These are phyloP conservation scores for Tetracladium maxilliforme DNA, from an alignment of 2,329 filamentous ascomycete species.

Conservation along the genomic window DNA sequence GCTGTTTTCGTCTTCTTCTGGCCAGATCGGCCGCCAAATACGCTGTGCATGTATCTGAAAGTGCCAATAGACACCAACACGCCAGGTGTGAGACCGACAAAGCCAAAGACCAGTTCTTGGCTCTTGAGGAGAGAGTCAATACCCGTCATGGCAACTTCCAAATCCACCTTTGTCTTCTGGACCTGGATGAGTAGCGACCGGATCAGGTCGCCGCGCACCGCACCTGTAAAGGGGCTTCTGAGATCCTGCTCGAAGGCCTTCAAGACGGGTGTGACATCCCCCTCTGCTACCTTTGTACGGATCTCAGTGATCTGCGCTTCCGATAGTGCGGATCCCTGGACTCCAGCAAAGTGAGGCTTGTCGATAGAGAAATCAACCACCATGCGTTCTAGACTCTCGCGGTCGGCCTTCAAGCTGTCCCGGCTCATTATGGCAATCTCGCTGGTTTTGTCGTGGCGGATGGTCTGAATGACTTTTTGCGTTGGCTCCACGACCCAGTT, in stretches of 20 bases:
- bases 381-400: slow-evolving; percentile 90
- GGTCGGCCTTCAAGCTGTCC: slow-evolving; percentile 77
- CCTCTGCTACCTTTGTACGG: slow-evolving; percentile 68
- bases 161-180: slow-evolving; percentile 97
- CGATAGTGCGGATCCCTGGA: slow-evolving; percentile 34
- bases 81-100: slow-evolving; percentile 84
- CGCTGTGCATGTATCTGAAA: slow-evolving; percentile 53
- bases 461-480: slow-evolving; percentile 74
- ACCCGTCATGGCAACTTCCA: slow-evolving; percentile 89
- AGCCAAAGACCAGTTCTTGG: slow-evolving; percentile 95
- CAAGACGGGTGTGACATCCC: slow-evolving; percentile 83
- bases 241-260: slow-evolving; percentile 86
- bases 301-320: slow-evolving; percentile 62
- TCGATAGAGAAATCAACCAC: slow-evolving; percentile 90
- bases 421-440: slow-evolving; percentile 96
- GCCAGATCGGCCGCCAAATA: slow-evolving; percentile 59
- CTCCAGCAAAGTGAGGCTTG: slow-evolving; percentile 47
- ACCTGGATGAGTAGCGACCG: slow-evolving; percentile 89
- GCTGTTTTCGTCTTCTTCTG: slow-evolving; percentile 48
- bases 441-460: slow-evolving; percentile 80
- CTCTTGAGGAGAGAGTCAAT: slow-evolving; percentile 92
- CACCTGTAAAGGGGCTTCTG: slow-evolving; percentile 65
- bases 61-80: slow-evolving; percentile 73
- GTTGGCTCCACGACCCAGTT: slow-evolving; percentile 91
- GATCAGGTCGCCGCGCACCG: slow-evolving; percentile 73